Evolutionary conservation across 1,284 basidiomycete genomes (phyloP).

Genomic region (Microbotryomycetes sp.): DNA sequence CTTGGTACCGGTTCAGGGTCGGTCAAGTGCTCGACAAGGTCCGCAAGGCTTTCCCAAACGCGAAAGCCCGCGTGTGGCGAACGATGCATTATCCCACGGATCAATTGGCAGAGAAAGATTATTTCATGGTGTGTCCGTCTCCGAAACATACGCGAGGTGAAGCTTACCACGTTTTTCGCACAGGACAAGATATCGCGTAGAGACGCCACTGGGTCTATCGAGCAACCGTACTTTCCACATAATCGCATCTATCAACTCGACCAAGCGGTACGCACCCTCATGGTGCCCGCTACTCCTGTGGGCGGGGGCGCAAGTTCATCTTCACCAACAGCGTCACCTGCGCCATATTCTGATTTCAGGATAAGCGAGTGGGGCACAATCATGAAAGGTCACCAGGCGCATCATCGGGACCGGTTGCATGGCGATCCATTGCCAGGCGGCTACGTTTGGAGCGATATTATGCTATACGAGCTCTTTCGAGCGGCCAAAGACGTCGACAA

Average conservation of each 20-base stretch:
- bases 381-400: conserved; percentile 33
- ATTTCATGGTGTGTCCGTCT: conserved; percentile 32
- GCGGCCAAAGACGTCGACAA: neutral
- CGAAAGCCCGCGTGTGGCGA: conserved; percentile 29
- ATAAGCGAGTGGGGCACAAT: conserved; percentile 33
- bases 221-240: conserved; percentile 30
- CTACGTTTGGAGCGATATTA: conserved; percentile 31
- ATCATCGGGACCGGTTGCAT: conserved; percentile 29
- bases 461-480: conserved; percentile 30
- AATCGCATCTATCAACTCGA: conserved; percentile 34
- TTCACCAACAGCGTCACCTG: neutral
- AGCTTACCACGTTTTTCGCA: neutral
- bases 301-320: neutral
- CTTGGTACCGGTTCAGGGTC: conserved; percentile 38
- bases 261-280: conserved; percentile 27
- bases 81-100: conserved; percentile 31
- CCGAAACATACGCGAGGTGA: neutral
- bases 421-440: conserved; percentile 23
- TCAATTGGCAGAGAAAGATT: conserved; percentile 32
- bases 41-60: conserved; percentile 26
- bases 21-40: conserved; percentile 25
- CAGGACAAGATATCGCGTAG: conserved; percentile 31
- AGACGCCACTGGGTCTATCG: conserved; percentile 1
- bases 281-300: conserved; percentile 14
- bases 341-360: conserved; percentile 26